Conservation (phyloP, 2,329 filamentous ascomycete genomes). For the Nigrospora oryzae region DNA sequence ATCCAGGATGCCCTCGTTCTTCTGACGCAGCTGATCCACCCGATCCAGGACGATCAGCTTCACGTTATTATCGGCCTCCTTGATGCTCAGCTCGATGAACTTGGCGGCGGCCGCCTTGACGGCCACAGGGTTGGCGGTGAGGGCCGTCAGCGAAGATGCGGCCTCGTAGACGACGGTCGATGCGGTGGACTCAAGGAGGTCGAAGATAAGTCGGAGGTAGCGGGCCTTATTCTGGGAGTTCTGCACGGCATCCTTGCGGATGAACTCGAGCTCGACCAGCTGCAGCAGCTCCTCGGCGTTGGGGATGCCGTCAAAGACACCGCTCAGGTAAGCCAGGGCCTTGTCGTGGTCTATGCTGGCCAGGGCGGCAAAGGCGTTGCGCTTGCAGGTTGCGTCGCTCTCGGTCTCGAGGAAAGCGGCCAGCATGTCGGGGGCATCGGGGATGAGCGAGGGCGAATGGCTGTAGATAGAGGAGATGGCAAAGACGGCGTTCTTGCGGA, state of each 20-base stretch:
- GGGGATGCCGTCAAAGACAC: conserved; percentile 85
- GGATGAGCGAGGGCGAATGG: conserved; percentile 85
- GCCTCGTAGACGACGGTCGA: conserved; percentile 97
- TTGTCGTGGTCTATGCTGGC: conserved; percentile 89
- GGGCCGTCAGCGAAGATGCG: conserved; percentile 83
- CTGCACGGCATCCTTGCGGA: conserved; percentile 91
- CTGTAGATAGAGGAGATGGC: conserved; percentile 87
- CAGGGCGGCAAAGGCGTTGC: conserved; percentile 91
- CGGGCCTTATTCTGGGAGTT: conserved; percentile 93
- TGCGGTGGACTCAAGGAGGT: conserved; percentile 84
- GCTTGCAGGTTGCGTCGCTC: conserved; percentile 91
- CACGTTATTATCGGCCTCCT: conserved; percentile 97
- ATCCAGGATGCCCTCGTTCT: conserved; percentile 85
- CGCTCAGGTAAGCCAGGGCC: conserved; percentile 78
- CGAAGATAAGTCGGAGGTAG: conserved; percentile 91
- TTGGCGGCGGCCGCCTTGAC: conserved; percentile 95
- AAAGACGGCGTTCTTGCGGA: conserved; percentile 96
- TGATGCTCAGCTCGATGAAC: conserved; percentile 94
- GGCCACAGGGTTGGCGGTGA: conserved; percentile 93
- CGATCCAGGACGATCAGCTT: conserved; percentile 96
- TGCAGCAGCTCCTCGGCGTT: conserved; percentile 93
- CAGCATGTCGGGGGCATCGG: conserved; percentile 89
- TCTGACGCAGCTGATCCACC: conserved; percentile 77
- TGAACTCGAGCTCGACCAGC: conserved; percentile 91
- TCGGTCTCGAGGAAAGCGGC: conserved; percentile 83